A percentile compares a stretch with the other conserved stretches of the same genome.
These are phyloP conservation scores for Blastocystis sp. DNA, from an alignment of 352 stramenopile species.

Conservation along the genomic window DNA sequence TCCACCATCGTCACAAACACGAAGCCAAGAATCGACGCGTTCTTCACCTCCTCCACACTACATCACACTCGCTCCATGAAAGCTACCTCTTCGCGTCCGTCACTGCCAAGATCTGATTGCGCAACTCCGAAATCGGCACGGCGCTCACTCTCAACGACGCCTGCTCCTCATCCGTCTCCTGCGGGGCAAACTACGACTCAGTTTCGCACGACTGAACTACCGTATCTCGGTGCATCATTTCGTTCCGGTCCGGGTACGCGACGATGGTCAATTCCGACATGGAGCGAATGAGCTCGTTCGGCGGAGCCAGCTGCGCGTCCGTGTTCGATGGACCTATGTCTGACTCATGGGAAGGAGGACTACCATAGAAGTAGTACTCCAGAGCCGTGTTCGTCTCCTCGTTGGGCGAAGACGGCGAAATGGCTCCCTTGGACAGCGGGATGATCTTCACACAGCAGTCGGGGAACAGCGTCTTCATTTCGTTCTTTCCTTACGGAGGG, in stretches of 20 bases:
- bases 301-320: constrained; percentile 5
- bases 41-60: constrained; percentile 56
- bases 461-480: not conserved
- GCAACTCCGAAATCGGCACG: constrained; percentile 8
- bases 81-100: constrained; percentile 53
- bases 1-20: constrained; percentile 56
- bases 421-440: constrained; percentile 3
- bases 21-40: constrained; percentile 44
- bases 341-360: not conserved
- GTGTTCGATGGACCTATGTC: not conserved
- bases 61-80: not conserved
- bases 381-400: constrained; percentile 3
- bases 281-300: constrained; percentile 29
- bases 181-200: constrained; percentile 27
- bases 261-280: constrained; percentile 48
- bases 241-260: constrained; percentile 1
- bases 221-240: constrained; percentile 36
- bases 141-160: not conserved
- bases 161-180: constrained; percentile 1
- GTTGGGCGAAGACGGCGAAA: not conserved
- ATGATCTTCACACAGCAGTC: constrained; percentile 19
- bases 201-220: not conserved
- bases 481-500: not conserved
- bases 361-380: constrained; percentile 65
- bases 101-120: constrained; percentile 55